These are phyloP conservation scores for Colletotrichum navitas DNA, from an alignment of 2,329 filamentous ascomycete genomes.

Conservation along the genomic window DNA sequence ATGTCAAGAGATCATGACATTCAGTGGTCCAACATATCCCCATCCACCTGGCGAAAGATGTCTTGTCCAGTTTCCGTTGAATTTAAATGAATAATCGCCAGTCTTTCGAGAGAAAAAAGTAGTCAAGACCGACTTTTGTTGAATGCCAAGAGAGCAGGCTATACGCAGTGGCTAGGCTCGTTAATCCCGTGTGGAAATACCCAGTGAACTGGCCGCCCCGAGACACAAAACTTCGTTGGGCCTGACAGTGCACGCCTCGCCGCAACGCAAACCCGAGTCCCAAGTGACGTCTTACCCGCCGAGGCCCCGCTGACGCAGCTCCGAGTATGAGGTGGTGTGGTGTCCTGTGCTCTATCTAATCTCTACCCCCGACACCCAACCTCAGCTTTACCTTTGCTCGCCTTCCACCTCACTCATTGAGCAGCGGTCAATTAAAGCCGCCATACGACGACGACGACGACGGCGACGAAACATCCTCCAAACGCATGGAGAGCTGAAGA, in stretches of 20 bases:
- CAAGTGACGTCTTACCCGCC: conserved; percentile 10
- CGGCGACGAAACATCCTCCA: conserved; percentile 3
- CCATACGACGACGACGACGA: background rate
- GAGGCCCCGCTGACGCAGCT: conserved; percentile 39
- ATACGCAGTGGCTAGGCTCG: background rate
- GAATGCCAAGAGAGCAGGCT: background rate
- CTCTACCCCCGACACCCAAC: conserved; percentile 7
- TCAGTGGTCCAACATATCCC: background rate
- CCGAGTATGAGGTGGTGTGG: conserved; percentile 10
- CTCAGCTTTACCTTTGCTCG: background rate
- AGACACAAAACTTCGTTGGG: background rate
- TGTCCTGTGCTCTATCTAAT: conserved; percentile 33
- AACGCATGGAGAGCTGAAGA: conserved; percentile 66
- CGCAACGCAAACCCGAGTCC: background rate
- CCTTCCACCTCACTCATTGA: conserved; percentile 10
- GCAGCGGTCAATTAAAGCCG: conserved; percentile 33
- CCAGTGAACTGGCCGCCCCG: background rate
- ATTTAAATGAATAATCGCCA: background rate
- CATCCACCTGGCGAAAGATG: background rate
- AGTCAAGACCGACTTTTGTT: background rate
- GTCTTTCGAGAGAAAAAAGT: background rate
- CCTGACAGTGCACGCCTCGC: background rate
- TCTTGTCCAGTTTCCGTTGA: background rate
- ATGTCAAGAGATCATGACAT: background rate
- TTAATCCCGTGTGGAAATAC: conserved; percentile 3